Base-by-base conservation (phyloP, 2,329 filamentous ascomycete species). In the Trichoderma pleuroti region DNA sequence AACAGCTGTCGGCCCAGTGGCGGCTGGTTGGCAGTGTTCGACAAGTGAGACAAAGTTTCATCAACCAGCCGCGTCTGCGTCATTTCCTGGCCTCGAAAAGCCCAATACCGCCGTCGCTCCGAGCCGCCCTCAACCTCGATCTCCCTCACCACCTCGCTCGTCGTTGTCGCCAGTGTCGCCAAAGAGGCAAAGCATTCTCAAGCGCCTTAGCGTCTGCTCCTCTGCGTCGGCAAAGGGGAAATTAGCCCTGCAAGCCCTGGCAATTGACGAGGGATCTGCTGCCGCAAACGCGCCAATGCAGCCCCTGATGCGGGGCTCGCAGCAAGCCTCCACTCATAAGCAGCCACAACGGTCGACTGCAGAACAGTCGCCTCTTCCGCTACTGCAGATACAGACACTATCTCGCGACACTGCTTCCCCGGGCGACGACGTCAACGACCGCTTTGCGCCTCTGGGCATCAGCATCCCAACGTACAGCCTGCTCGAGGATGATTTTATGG, bases 401-500 rank as follows among this genome's bases (percentile, higher is more conserved):
- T 67, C 72, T 74, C 74, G 72, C 72, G 75, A 72, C 72, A 72
- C 73, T 63, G 74, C 75, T 59, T 77, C 74, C 70, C 74, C 75
- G 63, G 52, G 75, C 72, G 72, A 77, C 75, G 74, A 77, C 75
- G 74, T 73, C 74, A 77, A 78, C 73, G 79, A 75, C 70, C 76
- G 77, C 72, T 87, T 85, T 75, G 82, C 82, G 72, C 86, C 87
- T 71, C 83, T 90, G 76, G 85, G 83, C 76, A 85, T 88, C 62
- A 77, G 80, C 71, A 89, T 90, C 75, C 87, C 88, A 56, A 85
- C 84, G 68, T 86, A 86, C 70, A 83, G 79, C 75, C 81, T 90
- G 69, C 80, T 89, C 73, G 87, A 88, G 72, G 86, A 89, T 81
- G 86, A 85, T 75, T 86, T 87, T 76, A 78, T 90, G 76, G 83